Percentiles rank a stretch among this genome's conserved stretches.
phyloP scores from a whole-genome alignment of 2,329 filamentous ascomycete species.

The Dendrostoma leiphaemia region DNA sequence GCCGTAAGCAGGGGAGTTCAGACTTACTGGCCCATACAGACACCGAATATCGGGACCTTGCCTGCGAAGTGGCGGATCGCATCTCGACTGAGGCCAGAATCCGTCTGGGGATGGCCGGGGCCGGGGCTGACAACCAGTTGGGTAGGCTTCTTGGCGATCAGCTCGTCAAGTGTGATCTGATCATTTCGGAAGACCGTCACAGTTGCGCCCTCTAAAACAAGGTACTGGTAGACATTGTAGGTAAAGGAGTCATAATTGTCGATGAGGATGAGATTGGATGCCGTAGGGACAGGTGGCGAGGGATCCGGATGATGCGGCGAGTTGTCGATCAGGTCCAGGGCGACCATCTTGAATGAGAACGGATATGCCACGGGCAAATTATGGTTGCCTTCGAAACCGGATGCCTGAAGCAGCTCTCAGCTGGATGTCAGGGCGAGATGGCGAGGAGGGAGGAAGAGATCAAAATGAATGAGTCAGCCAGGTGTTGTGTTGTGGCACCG shows the following conservation, averaged over 20 bases:
- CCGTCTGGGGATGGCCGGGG: conserved; percentile 85
- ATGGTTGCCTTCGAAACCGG: too few species aligned
- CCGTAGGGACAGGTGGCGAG: conserved; percentile 69
- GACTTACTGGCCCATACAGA: conserved; percentile 93
- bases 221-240: conserved; percentile 99
- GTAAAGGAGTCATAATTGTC: conserved; percentile 99
- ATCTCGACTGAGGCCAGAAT: conserved; percentile 90
- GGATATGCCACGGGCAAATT: background rate
- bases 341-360: conserved; percentile 41
- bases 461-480: background rate
- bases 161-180: conserved; percentile 79
- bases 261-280: conserved; percentile 89
- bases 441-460: background rate
- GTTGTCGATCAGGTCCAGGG: conserved; percentile 63
- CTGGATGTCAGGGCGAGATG: background rate
- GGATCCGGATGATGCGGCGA: conserved; percentile 82
- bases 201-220: conserved; percentile 89
- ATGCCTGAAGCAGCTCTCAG: background rate
- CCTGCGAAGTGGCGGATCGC: conserved; percentile 89
- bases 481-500: background rate
- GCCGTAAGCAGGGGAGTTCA: background rate
- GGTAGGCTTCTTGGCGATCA: conserved; percentile 81
- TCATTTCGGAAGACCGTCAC: conserved; percentile 93
- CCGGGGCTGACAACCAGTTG: conserved; percentile 94
- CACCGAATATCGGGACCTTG: conserved; percentile 93